Percentiles rank a stretch among this genome's conserved stretches.
phyloP scores from a whole-genome alignment of 345 rosid genomes.

The Nephelium lappaceum region DNA sequence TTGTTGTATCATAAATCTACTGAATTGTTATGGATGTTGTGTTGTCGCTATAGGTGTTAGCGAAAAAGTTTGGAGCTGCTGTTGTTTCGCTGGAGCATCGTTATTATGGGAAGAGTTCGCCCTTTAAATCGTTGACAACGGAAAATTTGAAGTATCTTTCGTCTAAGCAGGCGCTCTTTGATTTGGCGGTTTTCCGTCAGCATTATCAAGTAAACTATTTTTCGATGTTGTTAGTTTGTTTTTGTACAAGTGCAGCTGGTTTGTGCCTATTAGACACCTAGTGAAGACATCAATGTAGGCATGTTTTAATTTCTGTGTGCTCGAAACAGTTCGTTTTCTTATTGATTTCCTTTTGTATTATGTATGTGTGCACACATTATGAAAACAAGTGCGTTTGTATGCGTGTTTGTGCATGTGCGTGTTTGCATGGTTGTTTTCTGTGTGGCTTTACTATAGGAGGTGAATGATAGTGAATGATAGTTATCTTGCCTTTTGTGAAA shows the following conservation, averaged over 20 bases:
- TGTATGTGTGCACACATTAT: not conserved
- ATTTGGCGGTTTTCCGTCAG: conserved; percentile 85
- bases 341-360: not conserved
- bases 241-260: not conserved
- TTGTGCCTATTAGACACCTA: not conserved
- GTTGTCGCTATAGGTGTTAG: conserved; percentile 60
- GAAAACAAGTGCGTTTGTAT: not conserved
- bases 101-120: conserved; percentile 89
- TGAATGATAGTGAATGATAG: not conserved
- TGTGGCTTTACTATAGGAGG: not conserved
- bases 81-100: conserved; percentile 96
- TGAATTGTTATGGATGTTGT: not conserved
- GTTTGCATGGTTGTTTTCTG: not conserved
- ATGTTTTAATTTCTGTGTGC: not conserved
- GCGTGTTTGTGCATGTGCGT: not conserved
- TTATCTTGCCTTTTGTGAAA: not conserved
- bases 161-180: conserved; percentile 84
- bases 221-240: not conserved
- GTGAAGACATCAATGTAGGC: not conserved
- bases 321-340: not conserved
- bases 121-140: conserved; percentile 64
- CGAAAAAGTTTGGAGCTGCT: conserved; percentile 97
- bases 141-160: conserved; percentile 86
- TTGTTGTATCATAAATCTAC: not conserved
- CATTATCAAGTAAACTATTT: conserved; percentile 63